Evolutionary conservation across 2,329 filamentous ascomycete species (phyloP), one percentile per base, ranked within the genome.

Genomic region (Aaosphaeria arxii): DNA sequence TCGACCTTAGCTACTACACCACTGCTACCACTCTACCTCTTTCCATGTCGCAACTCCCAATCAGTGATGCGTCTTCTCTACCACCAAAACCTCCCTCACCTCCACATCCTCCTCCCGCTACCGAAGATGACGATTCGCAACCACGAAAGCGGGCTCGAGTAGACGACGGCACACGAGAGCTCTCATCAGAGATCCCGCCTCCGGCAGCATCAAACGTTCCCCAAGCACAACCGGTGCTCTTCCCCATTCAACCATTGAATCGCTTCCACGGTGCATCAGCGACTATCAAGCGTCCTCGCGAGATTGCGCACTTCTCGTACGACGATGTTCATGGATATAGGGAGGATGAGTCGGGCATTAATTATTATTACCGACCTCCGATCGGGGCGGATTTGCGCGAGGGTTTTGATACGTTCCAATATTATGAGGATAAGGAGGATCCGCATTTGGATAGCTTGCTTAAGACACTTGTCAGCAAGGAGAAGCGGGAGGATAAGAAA

Each of bases 261-360:
- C 66, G 63, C 43, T 69, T 69, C 40, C 61, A 62, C 38, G 63
- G 64, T 36, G 54, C 62, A 13, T 66, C 64, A 5, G 62, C 65
- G 7, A 64, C 57, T 50, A 67, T 70, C 39, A 65, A 66, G 45
- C 61, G 64, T 29, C 66, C 62, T 5, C 55, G 92, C 86, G 94
- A 99, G 75, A 88, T 99, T 55, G 82, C 92, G 4, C 90, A 81
- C 71, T 99, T 97, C 73, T 97, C 92, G 6, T 97, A 94, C 71
- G 89, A 97, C 67, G 83, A 91, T 40, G 76, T 91, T 30, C 94
- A 92, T 66, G 71, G 82, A 46, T 91, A 91, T 62, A 85, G 78
- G 43, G 81, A 87, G 4, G 90, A 89, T 54, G 87, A 88, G 52
- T 87, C 87, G 3, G 92, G 89, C 1, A 67, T 99, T 55, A 84